These are phyloP conservation scores for Penicillium roqueforti DNA, from an alignment of 495 filamentous ascomycete species.

Conservation along the genomic window DNA sequence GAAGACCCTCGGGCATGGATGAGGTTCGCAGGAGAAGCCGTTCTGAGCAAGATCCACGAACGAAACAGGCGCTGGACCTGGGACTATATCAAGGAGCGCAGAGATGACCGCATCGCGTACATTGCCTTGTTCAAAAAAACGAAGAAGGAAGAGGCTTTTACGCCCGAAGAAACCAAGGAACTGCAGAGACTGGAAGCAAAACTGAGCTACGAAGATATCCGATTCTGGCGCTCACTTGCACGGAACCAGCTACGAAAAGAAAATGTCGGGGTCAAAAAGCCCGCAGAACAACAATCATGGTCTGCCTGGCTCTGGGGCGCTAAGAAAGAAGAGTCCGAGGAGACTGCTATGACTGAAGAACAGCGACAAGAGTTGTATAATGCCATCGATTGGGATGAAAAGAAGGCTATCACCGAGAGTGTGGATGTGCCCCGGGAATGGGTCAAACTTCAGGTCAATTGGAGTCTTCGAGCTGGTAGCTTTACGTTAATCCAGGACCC, in stretches of 20 bases:
- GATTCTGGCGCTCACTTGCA: constrained; percentile 93
- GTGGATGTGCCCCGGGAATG: constrained; percentile 87
- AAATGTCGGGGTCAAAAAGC: constrained; percentile 75
- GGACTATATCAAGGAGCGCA: constrained; percentile 86
- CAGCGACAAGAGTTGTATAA: constrained; percentile 95
- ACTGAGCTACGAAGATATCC: constrained; percentile 88
- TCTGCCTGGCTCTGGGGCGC: constrained; percentile 81
- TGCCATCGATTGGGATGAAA: constrained; percentile 98
- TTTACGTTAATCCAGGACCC: constrained; percentile 89
- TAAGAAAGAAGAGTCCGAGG: constrained; percentile 65
- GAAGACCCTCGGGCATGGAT: constrained; percentile 93
- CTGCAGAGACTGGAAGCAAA: constrained; percentile 78
- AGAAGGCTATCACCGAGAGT: constrained; percentile 77
- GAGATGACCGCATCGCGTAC: constrained; percentile 85
- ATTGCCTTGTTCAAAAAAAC: constrained; percentile 91
- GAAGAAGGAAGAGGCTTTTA: constrained; percentile 73
- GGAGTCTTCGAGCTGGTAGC: constrained; percentile 84
- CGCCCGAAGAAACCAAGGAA: constrained; percentile 63
- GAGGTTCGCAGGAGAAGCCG: constrained; percentile 79
- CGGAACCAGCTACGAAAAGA: constrained; percentile 94
- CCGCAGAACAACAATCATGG: constrained; percentile 68
- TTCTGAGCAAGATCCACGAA: constrained; percentile 90
- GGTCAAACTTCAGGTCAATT: constrained; percentile 86
- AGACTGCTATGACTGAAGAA: constrained; percentile 83
- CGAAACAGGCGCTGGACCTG: constrained; percentile 87